Percentiles rank a stretch among this genome's conserved stretches.
Evolutionary conservation across 352 stramenopile genomes (phyloP).

Genomic region (Globisporangium cederbergense): DNA sequence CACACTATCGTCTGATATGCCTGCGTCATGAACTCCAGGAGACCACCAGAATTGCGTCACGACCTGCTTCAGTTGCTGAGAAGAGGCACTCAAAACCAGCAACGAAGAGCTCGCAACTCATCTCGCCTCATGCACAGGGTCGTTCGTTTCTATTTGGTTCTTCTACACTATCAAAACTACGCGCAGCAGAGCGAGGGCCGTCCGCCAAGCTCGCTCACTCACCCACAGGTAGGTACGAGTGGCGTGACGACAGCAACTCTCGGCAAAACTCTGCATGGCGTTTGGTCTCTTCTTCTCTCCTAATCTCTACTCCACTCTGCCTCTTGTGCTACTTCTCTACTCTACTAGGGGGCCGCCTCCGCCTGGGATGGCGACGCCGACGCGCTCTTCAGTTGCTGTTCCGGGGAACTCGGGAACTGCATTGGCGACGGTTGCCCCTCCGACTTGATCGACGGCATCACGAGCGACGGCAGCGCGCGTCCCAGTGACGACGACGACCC

Average conservation of each 20-base stretch:
- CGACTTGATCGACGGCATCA: constrained; percentile 8
- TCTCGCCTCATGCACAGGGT: constrained; percentile 1
- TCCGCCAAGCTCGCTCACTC: too few relatives aligned
- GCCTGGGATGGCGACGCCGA: not conserved
- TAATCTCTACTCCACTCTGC: not conserved
- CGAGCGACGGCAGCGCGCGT: constrained; percentile 23
- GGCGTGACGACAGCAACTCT: too few relatives aligned
- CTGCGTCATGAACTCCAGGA: not conserved
- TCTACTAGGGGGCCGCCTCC: not conserved
- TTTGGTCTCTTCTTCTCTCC: not conserved
- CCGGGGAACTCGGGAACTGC: not conserved
- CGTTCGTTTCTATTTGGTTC: constrained; percentile 3
- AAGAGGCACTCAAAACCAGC: not conserved
- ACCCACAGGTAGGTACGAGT: too few relatives aligned
- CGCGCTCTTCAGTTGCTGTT: not conserved
- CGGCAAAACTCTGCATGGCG: not conserved
- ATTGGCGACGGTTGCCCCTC: not conserved
- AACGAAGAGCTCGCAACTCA: not conserved
- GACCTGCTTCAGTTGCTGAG: not conserved
- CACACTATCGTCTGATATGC: not conserved
- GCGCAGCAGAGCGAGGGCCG: constrained; percentile 14
- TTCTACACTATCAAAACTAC: constrained; percentile 13
- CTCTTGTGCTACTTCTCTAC: constrained; percentile 1
- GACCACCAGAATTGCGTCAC: not conserved
- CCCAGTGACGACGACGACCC: constrained; percentile 16